Percentiles rank a stretch among this genome's conserved stretches.
Evolutionary conservation across 495 filamentous ascomycete genomes (phyloP).

Genomic region (Penicillium flavigenum): DNA sequence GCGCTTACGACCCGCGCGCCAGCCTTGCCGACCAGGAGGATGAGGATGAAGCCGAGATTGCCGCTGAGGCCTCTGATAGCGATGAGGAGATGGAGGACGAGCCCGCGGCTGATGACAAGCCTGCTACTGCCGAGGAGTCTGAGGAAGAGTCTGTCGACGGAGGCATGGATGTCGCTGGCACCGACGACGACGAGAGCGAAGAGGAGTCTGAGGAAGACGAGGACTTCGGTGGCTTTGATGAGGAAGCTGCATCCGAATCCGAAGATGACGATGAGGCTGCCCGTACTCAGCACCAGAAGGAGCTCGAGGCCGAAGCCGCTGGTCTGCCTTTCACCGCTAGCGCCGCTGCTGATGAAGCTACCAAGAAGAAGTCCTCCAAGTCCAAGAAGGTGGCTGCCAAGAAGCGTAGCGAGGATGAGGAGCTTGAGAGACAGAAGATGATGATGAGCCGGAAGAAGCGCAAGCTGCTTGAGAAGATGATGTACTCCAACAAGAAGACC

Average conservation of each 20-base stretch:
- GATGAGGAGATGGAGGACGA: slow-evolving; percentile 47
- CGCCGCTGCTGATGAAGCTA: slow-evolving; percentile 35
- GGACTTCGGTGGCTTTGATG: slow-evolving; percentile 45
- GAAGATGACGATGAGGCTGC: slow-evolving; percentile 55
- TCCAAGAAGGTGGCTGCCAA: slow-evolving; percentile 65
- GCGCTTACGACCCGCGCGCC: slow-evolving; percentile 83
- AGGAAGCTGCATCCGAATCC: slow-evolving; percentile 43
- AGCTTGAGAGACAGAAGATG: slow-evolving; percentile 82
- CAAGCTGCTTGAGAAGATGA: slow-evolving; percentile 89
- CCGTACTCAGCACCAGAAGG: slow-evolving; percentile 68
- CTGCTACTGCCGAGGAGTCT: slow-evolving; percentile 33
- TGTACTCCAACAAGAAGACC: slow-evolving; percentile 81
- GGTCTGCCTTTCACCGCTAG: slow-evolving; percentile 51
- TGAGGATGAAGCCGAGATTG: slow-evolving; percentile 75
- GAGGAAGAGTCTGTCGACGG: slow-evolving; percentile 48
- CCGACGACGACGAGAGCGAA: slow-evolving; percentile 50
- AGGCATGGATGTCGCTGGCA: slow-evolving; percentile 60
- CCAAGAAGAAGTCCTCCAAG: slow-evolving; percentile 61
- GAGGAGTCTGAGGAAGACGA: slow-evolving; percentile 43
- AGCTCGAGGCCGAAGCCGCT: slow-evolving; percentile 85
- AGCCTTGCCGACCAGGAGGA: slow-evolving; percentile 74
- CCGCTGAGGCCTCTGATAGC: slow-evolving; percentile 56
- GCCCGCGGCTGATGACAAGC: slow-evolving; percentile 28
- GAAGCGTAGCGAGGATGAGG: slow-evolving; percentile 75
- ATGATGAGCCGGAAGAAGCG: slow-evolving; percentile 92